phyloP scores from a whole-genome alignment of 2,329 filamentous ascomycete genomes.

The Aspergillus candidus region DNA sequence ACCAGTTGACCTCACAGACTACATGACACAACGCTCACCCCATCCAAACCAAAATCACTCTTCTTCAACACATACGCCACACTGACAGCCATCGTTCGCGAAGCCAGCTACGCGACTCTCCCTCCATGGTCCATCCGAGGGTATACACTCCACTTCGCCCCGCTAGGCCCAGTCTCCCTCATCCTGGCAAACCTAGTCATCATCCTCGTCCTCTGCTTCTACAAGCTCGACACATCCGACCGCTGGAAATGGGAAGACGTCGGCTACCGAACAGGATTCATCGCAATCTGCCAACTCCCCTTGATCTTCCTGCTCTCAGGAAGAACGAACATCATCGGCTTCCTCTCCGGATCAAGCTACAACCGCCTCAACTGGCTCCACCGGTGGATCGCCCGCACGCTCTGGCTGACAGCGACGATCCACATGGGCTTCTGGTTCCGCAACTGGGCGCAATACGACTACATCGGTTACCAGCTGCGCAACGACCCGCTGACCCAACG shows the following conservation, averaged over 20 bases:
- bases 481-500: slow-evolving; percentile 45
- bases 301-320: slow-evolving; percentile 52
- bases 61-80: slow-evolving; percentile 47
- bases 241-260: slow-evolving; percentile 50
- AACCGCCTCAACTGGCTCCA: slow-evolving; percentile 50
- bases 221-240: slow-evolving; percentile 47
- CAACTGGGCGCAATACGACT: slow-evolving; percentile 48
- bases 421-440: slow-evolving; percentile 52
- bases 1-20: slow-evolving; percentile 33
- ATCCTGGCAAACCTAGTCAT: slow-evolving; percentile 43
- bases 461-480: slow-evolving; percentile 44
- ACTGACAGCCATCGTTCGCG: slow-evolving; percentile 48
- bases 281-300: slow-evolving; percentile 50
- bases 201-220: slow-evolving; percentile 52
- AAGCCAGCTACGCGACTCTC: slow-evolving; percentile 45
- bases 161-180: slow-evolving; percentile 33
- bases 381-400: slow-evolving; percentile 46
- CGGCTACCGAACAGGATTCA: slow-evolving; percentile 51
- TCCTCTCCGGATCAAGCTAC: slow-evolving; percentile 44
- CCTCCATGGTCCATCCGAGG: slow-evolving; percentile 28
- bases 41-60: slow-evolving; percentile 50
- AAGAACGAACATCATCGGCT: slow-evolving; percentile 50
- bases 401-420: slow-evolving; percentile 49
- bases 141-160: slow-evolving; percentile 32
- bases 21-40: slow-evolving; percentile 37